Percentiles rank a stretch among this genome's conserved stretches.
Conservation (phyloP, 2,329 filamentous ascomycete genomes). For the Diaporthe caulivora region DNA sequence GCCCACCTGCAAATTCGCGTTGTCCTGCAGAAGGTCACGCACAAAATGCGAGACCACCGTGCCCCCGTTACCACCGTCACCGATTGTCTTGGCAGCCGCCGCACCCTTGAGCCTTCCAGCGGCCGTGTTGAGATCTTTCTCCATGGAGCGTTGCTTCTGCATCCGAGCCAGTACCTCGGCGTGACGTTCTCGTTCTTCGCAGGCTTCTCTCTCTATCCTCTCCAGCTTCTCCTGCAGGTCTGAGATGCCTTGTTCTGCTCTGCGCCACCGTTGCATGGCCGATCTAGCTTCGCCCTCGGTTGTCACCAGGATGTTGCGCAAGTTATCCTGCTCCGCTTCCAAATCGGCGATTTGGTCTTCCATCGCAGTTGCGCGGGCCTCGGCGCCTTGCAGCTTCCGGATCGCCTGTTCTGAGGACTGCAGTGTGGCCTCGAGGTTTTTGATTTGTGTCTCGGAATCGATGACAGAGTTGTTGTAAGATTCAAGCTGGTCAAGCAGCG, state of each 20-base stretch:
- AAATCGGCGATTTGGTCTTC: slow-evolving; percentile 84
- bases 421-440: slow-evolving; percentile 80
- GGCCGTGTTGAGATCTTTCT: slow-evolving; percentile 83
- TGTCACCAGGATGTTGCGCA: slow-evolving; percentile 75
- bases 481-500: slow-evolving; percentile 86
- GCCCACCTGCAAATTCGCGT: slow-evolving; percentile 91
- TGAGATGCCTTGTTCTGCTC: slow-evolving; percentile 82
- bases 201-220: slow-evolving; percentile 85
- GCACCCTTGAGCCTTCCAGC: slow-evolving; percentile 85
- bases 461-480: slow-evolving; percentile 81
- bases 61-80: slow-evolving; percentile 68
- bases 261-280: slow-evolving; percentile 85
- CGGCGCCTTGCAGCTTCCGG: slow-evolving; percentile 79
- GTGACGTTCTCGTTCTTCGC: slow-evolving; percentile 84
- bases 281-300: slow-evolving; percentile 82
- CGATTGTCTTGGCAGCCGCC: slow-evolving; percentile 76
- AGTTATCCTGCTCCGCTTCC: slow-evolving; percentile 82
- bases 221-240: slow-evolving; percentile 90
- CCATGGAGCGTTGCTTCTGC: slow-evolving; percentile 85
- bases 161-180: slow-evolving; percentile 84
- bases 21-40: slow-evolving; percentile 93
- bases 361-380: slow-evolving; percentile 79
- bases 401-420: slow-evolving; percentile 83
- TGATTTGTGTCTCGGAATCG: slow-evolving; percentile 84
- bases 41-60: slow-evolving; percentile 95